Conservation (phyloP, 2,329 filamentous ascomycete species). For the Hirsutella rhossiliensis region DNA sequence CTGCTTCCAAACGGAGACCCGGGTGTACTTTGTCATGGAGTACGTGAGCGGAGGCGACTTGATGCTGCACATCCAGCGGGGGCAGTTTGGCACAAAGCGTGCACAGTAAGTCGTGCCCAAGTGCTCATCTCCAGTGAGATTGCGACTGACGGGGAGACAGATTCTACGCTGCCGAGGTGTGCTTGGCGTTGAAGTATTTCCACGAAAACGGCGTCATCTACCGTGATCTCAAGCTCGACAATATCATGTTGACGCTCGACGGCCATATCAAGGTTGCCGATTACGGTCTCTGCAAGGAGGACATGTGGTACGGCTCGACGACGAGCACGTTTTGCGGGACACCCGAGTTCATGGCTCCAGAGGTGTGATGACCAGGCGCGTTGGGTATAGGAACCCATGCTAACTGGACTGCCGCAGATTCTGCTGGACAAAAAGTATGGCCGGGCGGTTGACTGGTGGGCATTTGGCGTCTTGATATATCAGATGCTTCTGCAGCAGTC, state of each 20-base stretch:
- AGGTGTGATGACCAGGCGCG: slow-evolving; percentile 42
- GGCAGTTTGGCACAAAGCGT: slow-evolving; percentile 88
- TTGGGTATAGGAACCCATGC: slow-evolving; percentile 4
- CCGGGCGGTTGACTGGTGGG: slow-evolving; percentile 98
- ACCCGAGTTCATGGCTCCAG: slow-evolving; percentile 98
- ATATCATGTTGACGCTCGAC: slow-evolving; percentile 88
- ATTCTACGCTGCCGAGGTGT: slow-evolving; percentile 96
- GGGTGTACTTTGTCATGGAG: slow-evolving; percentile 99
- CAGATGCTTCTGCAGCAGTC: slow-evolving; percentile 99
- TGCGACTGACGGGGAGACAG: slow-evolving; percentile 27
- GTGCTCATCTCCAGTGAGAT: not conserved
- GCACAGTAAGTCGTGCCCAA: slow-evolving; percentile 61
- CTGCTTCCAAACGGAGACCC: slow-evolving; percentile 97
- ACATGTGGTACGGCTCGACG: slow-evolving; percentile 98
- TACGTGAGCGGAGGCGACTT: slow-evolving; percentile 97
- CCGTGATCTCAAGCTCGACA: slow-evolving; percentile 84
- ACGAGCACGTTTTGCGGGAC: slow-evolving; percentile 98
- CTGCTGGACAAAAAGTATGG: slow-evolving; percentile 97
- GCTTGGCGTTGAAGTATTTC: slow-evolving; percentile 95
- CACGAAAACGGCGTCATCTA: slow-evolving; percentile 99
- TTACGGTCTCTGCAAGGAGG: slow-evolving; percentile 98
- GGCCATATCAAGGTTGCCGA: slow-evolving; percentile 98
- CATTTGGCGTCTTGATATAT: slow-evolving; percentile 96
- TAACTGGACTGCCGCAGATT: slow-evolving; percentile 47
- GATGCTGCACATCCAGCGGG: slow-evolving; percentile 97